phyloP scores from a whole-genome alignment of 257 asterid genomes.

The Coffea canephora region DNA sequence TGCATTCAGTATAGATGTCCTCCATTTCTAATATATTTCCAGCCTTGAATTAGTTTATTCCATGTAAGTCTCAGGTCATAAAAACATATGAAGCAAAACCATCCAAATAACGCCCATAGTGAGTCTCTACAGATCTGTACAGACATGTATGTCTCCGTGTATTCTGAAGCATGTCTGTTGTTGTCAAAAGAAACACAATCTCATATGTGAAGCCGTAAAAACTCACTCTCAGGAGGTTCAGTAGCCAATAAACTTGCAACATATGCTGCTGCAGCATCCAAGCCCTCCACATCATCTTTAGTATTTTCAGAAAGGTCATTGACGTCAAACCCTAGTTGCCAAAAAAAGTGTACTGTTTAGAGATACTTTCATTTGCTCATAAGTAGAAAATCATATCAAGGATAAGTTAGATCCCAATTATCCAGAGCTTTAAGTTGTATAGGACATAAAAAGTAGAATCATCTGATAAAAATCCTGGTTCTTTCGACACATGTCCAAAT shows the following conservation, averaged over 20 bases:
- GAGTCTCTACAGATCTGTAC: neutral
- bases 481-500: neutral
- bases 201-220: conserved; percentile 9
- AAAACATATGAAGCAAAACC: neutral
- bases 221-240: conserved; percentile 78
- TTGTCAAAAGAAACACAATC: neutral
- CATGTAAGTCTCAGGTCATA: neutral
- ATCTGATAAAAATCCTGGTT: neutral
- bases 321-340: conserved; percentile 75
- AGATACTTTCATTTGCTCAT: neutral
- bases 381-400: neutral
- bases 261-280: conserved; percentile 86
- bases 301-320: conserved; percentile 78
- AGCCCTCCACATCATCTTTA: conserved; percentile 68
- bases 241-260: conserved; percentile 86
- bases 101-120: neutral
- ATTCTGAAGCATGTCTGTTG: neutral
- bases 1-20: neutral
- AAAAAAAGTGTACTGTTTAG: neutral
- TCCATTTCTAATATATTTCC: neutral
- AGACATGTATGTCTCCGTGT: neutral
- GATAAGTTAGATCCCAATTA: neutral
- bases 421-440: neutral
- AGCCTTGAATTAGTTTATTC: neutral
- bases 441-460: neutral